These are phyloP conservation scores for Sanghuangporus sanghuang DNA, from an alignment of 1,284 basidiomycete genomes.

Conservation along the genomic window DNA sequence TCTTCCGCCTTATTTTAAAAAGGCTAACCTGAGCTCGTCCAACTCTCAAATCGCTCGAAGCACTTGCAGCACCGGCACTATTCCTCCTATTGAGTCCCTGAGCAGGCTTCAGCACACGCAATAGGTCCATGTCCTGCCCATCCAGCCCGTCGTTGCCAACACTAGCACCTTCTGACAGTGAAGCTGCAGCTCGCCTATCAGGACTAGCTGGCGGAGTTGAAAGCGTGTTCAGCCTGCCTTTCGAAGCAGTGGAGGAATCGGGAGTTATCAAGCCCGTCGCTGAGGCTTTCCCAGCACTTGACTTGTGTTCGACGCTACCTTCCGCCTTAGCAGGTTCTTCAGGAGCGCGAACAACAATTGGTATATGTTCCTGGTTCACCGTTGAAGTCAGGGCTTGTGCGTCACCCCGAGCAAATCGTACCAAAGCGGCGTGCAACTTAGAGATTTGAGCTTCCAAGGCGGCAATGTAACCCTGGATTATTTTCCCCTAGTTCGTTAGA, in stretches of 20 bases:
- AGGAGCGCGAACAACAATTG: background rate
- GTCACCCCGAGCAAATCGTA: background rate
- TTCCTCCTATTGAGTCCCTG: background rate
- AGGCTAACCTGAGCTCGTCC: background rate
- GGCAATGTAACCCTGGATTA: background rate
- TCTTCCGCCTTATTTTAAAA: background rate
- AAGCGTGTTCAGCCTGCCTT: background rate
- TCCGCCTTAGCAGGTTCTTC: background rate
- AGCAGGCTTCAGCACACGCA: background rate
- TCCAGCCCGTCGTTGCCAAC: background rate
- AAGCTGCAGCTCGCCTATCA: background rate
- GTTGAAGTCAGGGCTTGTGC: background rate
- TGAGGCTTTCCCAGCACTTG: background rate
- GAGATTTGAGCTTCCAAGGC: background rate
- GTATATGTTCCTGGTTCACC: background rate
- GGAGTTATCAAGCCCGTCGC: background rate
- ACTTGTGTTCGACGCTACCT: background rate
- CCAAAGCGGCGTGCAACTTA: background rate
- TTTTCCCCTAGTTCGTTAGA: background rate
- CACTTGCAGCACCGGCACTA: background rate
- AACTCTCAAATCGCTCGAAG: background rate
- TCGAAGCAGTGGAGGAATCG: background rate
- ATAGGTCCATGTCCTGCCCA: background rate
- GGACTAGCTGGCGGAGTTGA: conserved; percentile 2
- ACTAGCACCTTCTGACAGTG: background rate